These are phyloP conservation scores for Colletotrichum cuscutae DNA, from an alignment of 2,329 filamentous ascomycete species.

Conservation along the genomic window DNA sequence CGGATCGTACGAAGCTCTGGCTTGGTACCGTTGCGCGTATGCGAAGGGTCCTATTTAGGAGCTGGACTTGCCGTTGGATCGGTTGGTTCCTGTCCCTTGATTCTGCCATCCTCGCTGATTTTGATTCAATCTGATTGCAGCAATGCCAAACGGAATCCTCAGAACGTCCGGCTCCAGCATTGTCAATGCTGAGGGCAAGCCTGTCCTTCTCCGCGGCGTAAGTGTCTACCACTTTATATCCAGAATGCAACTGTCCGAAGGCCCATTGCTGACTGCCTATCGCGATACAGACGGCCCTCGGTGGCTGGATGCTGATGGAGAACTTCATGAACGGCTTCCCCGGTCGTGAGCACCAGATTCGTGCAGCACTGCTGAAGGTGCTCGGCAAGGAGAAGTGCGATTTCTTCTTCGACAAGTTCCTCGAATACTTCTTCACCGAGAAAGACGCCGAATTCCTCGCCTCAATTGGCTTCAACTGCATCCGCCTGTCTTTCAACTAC, in stretches of 20 bases:
- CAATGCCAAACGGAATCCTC: conserved; percentile 24
- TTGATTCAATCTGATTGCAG: neutral
- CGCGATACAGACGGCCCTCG: conserved; percentile 39
- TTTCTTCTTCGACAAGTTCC: conserved; percentile 68
- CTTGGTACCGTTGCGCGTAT: neutral
- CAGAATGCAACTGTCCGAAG: no score
- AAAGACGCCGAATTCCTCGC: conserved; percentile 68
- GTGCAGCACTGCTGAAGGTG: conserved; percentile 61
- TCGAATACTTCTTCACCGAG: conserved; percentile 69
- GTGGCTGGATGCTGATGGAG: conserved; percentile 58
- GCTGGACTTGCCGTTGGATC: neutral
- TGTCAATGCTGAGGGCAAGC: conserved; percentile 54
- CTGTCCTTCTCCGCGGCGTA: conserved; percentile 54
- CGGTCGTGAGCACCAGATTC: conserved; percentile 66
- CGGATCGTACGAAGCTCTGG: neutral
- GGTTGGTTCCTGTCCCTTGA: neutral
- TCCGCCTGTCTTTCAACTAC: conserved; percentile 71
- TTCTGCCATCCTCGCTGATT: neutral
- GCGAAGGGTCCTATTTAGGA: conserved; percentile 16
- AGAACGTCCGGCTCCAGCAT: conserved; percentile 42
- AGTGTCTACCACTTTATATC: neutral
- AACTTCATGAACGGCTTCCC: conserved; percentile 74
- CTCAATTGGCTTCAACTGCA: conserved; percentile 65
- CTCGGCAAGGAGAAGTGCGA: conserved; percentile 66
- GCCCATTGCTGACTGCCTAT: neutral